A percentile compares a stretch with the other conserved stretches of the same genome.
phyloP scores from a whole-genome alignment of 2,329 filamentous ascomycete genomes.

The Penicillium nordicum region DNA sequence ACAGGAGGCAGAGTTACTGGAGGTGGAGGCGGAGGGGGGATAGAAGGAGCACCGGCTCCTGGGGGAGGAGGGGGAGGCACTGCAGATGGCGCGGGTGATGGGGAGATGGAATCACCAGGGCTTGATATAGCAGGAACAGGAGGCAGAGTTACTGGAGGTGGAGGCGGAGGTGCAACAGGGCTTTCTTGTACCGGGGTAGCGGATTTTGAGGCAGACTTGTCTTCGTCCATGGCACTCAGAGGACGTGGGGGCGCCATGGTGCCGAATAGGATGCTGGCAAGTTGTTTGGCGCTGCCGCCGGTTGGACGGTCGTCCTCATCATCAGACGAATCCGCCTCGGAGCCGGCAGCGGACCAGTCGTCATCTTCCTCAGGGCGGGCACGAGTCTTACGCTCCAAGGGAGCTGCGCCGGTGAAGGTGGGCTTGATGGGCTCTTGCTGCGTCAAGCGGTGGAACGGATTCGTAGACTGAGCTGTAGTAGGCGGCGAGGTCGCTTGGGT shows the following conservation, averaged over 20 bases:
- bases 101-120: conserved; percentile 26
- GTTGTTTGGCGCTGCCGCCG: conserved; percentile 79
- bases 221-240: conserved; percentile 70
- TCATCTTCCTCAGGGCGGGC: conserved; percentile 61
- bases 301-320: conserved; percentile 74
- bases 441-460: conserved; percentile 86
- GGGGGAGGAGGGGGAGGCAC: conserved; percentile 34
- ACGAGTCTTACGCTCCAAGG: conserved; percentile 50
- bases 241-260: conserved; percentile 94
- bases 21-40: conserved; percentile 43
- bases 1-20: too few relatives aligned
- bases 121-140: conserved; percentile 30
- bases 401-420: conserved; percentile 50
- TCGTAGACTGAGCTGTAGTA: conserved; percentile 68
- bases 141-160: conserved; percentile 46
- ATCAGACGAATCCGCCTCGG: conserved; percentile 68
- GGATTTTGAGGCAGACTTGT: conserved; percentile 55
- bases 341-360: conserved; percentile 79
- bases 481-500: conserved; percentile 47
- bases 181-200: conserved; percentile 45
- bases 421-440: conserved; percentile 53
- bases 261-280: conserved; percentile 92
- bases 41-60: conserved; percentile 40
- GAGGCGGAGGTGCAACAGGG: conserved; percentile 40
- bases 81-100: conserved; percentile 25